Percentiles rank a stretch among this genome's conserved stretches.
These are phyloP conservation scores for Candida tunisiensis DNA, from an alignment of 1,139 yeast genomes.

Conservation along the genomic window DNA sequence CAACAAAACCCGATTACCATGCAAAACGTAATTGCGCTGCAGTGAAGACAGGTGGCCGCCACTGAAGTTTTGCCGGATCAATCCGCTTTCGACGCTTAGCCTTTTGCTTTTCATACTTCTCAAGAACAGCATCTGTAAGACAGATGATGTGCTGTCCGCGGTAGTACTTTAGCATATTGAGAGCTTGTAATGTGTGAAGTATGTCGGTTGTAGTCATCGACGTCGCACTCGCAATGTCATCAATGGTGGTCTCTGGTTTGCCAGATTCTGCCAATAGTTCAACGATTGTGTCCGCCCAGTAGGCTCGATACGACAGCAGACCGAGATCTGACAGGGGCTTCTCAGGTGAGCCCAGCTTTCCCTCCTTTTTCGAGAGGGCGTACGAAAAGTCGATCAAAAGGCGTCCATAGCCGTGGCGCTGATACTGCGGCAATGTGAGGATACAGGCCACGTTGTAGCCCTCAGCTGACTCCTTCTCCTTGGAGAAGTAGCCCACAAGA, in stretches of 20 bases:
- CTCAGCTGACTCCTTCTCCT: slow-evolving; percentile 92
- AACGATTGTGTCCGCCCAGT: slow-evolving; percentile 86
- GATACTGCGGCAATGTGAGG: slow-evolving; percentile 88
- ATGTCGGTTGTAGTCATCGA: slow-evolving; percentile 97
- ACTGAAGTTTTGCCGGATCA: slow-evolving; percentile 51
- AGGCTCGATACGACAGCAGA: slow-evolving; percentile 80
- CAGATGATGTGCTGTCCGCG: slow-evolving; percentile 95
- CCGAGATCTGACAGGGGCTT: slow-evolving; percentile 95
- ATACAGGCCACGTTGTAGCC: slow-evolving; percentile 97
- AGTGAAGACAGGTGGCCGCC: slow-evolving; percentile 96
- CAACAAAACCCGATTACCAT: slow-evolving; percentile 33
- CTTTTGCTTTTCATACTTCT: slow-evolving; percentile 56
- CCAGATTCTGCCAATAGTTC: slow-evolving; percentile 51
- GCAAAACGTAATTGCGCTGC: slow-evolving; percentile 94
- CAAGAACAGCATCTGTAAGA: slow-evolving; percentile 67
- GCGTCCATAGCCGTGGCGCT: slow-evolving; percentile 87
- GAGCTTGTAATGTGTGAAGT: slow-evolving; percentile 78
- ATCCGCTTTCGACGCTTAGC: slow-evolving; percentile 64
- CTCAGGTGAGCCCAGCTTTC: slow-evolving; percentile 91
- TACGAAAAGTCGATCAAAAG: slow-evolving; percentile 85
- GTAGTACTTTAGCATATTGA: slow-evolving; percentile 79
- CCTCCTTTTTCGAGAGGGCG: slow-evolving; percentile 72
- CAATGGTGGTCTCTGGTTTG: slow-evolving; percentile 65
- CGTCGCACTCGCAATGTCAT: slow-evolving; percentile 72
- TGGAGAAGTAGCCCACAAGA: slow-evolving; percentile 88